Conservation (phyloP, 2,329 filamentous ascomycete species). For the Pyrenophora teres region DNA sequence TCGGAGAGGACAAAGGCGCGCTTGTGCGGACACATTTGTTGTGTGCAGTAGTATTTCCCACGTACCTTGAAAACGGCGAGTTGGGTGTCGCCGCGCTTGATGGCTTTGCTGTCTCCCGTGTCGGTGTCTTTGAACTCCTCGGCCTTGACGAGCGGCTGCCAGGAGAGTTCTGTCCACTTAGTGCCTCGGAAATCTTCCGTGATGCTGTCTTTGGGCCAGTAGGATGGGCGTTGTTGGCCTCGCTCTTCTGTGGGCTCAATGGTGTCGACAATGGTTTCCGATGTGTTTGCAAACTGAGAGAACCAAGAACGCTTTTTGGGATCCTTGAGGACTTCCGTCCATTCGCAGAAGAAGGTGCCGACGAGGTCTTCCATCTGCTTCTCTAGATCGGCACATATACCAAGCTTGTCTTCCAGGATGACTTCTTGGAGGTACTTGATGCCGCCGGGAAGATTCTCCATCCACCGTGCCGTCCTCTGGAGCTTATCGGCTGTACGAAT, state of each 20-base stretch:
- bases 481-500: constrained; percentile 90
- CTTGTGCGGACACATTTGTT: constrained; percentile 96
- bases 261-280: constrained; percentile 66
- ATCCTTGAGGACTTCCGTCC: constrained; percentile 78
- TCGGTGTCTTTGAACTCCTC: constrained; percentile 70
- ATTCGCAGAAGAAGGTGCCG: constrained; percentile 85
- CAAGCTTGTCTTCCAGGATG: constrained; percentile 81
- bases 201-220: constrained; percentile 73
- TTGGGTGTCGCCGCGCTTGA: constrained; percentile 89
- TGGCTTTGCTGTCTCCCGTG: constrained; percentile 73
- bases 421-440: constrained; percentile 83
- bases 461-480: constrained; percentile 85
- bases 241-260: constrained; percentile 75
- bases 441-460: constrained; percentile 81
- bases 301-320: constrained; percentile 72
- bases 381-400: constrained; percentile 82
- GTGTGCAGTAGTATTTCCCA: constrained; percentile 80
- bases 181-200: constrained; percentile 73
- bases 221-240: constrained; percentile 72
- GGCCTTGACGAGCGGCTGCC: constrained; percentile 79
- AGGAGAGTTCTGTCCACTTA: constrained; percentile 69
- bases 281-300: constrained; percentile 81
- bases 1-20: constrained; percentile 88
- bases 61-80: constrained; percentile 83
- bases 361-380: constrained; percentile 87